Conservation (phyloP, 2,329 filamentous ascomycete genomes). For the Aspergillus texensis region DNA sequence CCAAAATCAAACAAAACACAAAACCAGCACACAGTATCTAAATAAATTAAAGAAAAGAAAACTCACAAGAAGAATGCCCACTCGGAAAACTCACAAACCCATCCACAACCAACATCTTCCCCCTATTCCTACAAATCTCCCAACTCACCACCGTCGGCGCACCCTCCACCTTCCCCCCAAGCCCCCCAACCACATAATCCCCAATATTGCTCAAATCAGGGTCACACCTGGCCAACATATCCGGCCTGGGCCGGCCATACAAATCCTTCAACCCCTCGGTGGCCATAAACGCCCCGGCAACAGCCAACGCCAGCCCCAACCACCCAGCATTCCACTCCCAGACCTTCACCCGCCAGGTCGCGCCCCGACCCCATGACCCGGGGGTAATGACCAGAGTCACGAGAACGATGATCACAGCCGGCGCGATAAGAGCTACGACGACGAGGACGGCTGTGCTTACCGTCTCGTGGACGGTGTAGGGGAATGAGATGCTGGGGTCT, state of each 20-base stretch:
- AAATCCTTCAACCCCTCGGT: slow-evolving; percentile 83
- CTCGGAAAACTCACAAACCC: slow-evolving; percentile 85
- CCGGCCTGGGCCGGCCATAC: slow-evolving; percentile 66
- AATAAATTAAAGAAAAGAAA: not conserved
- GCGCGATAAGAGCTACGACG: slow-evolving; percentile 65
- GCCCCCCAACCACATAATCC: slow-evolving; percentile 65
- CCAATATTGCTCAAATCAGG: slow-evolving; percentile 70
- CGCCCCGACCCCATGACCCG: slow-evolving; percentile 55
- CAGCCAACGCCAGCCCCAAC: slow-evolving; percentile 76
- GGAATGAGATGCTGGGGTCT: slow-evolving; percentile 79
- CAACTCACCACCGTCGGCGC: slow-evolving; percentile 73
- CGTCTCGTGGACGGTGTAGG: slow-evolving; percentile 69
- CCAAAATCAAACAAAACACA: not conserved
- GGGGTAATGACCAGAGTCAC: slow-evolving; percentile 72
- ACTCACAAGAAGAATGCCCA: slow-evolving; percentile 70
- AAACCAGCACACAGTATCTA: not conserved
- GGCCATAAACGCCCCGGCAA: slow-evolving; percentile 74
- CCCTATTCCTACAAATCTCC: slow-evolving; percentile 69
- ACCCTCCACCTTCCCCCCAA: slow-evolving; percentile 52
- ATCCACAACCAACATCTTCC: slow-evolving; percentile 66
- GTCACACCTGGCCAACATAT: slow-evolving; percentile 70
- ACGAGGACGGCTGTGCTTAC: slow-evolving; percentile 69
- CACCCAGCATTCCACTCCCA: slow-evolving; percentile 90
- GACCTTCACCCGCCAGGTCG: slow-evolving; percentile 77
- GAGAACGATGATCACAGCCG: slow-evolving; percentile 68